Evolutionary conservation across 2,329 filamentous ascomycete genomes (phyloP).

Genomic region (Aschersonia sp.): DNA sequence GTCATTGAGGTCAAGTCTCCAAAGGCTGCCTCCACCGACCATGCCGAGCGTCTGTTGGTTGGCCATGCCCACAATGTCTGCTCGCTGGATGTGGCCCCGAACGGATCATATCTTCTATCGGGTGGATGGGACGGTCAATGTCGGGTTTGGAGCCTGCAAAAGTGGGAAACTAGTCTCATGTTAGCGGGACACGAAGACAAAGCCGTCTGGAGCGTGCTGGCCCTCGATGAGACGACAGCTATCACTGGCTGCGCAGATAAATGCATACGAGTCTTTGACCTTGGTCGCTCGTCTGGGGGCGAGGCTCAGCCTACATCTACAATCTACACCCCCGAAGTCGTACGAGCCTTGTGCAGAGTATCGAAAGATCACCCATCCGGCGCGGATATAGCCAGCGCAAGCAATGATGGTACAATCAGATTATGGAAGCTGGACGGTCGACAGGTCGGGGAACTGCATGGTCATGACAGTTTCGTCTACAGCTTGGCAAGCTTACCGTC

Average conservation of each 20-base stretch:
- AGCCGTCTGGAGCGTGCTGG: constrained; percentile 84
- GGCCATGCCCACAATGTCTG: constrained; percentile 85
- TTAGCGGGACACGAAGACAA: constrained; percentile 61
- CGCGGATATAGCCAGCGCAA: constrained; percentile 87
- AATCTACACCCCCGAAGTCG: constrained; percentile 61
- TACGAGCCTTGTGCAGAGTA: constrained; percentile 79
- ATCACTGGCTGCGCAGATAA: constrained; percentile 91
- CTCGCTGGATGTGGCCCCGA: constrained; percentile 62
- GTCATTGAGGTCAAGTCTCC: constrained; percentile 83
- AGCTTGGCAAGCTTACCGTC: constrained; percentile 62
- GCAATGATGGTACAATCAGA: constrained; percentile 81
- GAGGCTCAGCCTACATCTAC: constrained; percentile 36
- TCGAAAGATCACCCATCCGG: constrained; percentile 61
- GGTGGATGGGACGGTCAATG: constrained; percentile 90
- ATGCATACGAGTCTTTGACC: constrained; percentile 70
- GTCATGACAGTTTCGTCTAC: constrained; percentile 94
- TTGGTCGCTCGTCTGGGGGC: constrained; percentile 43
- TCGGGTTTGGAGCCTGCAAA: constrained; percentile 71
- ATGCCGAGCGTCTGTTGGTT: constrained; percentile 73
- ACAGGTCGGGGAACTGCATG: constrained; percentile 62
- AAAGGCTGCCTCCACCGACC: constrained; percentile 49
- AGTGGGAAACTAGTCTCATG: constrained; percentile 63
- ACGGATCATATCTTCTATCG: constrained; percentile 65
- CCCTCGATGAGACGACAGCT: constrained; percentile 64
- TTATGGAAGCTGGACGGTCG: constrained; percentile 74